Percentiles rank a stretch among this genome's conserved stretches.
Conservation (phyloP, 306 rosid species). For the Pyrus betulifolia region DNA sequence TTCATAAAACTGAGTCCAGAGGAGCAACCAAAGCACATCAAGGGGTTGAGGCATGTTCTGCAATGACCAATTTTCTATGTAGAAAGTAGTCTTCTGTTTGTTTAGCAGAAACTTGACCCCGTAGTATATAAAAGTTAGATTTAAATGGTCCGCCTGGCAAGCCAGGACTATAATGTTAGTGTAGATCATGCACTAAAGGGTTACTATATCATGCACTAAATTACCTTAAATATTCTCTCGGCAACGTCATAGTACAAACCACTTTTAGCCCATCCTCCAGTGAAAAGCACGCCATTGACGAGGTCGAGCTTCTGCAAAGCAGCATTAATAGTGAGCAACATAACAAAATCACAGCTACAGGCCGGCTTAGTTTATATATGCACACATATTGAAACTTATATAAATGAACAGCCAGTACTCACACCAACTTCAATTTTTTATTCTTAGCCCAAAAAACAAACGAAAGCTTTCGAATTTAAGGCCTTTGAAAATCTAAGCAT, state of each 20-base stretch:
- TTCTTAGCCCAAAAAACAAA: background rate
- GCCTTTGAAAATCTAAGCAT: background rate
- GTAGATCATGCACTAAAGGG: background rate
- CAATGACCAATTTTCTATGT: too few relatives aligned
- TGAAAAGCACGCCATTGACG: conserved; percentile 88
- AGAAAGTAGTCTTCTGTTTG: background rate
- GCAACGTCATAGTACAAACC: conserved; percentile 58
- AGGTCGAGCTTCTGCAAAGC: conserved; percentile 70
- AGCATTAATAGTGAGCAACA: background rate
- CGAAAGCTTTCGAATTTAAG: background rate
- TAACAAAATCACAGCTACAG: background rate
- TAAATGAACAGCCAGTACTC: too few relatives aligned
- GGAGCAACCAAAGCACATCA: background rate
- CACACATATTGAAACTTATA: too few relatives aligned
- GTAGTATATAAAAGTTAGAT: background rate
- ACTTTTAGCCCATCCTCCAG: conserved; percentile 76
- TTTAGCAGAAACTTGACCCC: background rate
- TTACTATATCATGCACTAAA: background rate
- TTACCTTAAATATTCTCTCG: conserved; percentile 59
- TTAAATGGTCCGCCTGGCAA: background rate
- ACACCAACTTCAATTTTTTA: background rate
- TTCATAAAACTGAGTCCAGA: background rate
- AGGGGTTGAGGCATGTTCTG: background rate
- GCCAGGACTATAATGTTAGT: background rate
- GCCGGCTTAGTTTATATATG: background rate